A percentile compares a stretch with the other conserved stretches of the same genome.
phyloP scores from a whole-genome alignment of 805 yeast genomes.

The Hanseniaspora osmophila region DNA sequence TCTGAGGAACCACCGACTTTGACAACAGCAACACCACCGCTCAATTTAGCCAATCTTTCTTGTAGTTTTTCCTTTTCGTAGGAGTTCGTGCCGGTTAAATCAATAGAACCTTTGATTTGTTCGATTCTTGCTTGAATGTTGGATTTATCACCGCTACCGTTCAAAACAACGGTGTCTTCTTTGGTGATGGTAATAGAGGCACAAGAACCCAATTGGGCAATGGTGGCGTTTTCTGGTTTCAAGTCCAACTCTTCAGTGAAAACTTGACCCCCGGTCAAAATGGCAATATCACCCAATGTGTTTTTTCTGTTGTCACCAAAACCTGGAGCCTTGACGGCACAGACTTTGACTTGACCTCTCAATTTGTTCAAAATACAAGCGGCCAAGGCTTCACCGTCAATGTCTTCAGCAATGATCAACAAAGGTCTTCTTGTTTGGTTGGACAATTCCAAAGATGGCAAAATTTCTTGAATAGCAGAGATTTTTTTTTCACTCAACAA shows the following conservation, averaged over 20 bases:
- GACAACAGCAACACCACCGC: slow-evolving; percentile 97
- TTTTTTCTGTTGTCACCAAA: slow-evolving; percentile 98
- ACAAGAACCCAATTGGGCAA: slow-evolving; percentile 79
- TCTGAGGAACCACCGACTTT: slow-evolving; percentile 96
- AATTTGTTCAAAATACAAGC: slow-evolving; percentile 94
- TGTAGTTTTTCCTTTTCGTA: slow-evolving; percentile 95
- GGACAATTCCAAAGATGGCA: slow-evolving; percentile 86
- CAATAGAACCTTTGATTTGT: slow-evolving; percentile 75
- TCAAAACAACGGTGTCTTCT: slow-evolving; percentile 87
- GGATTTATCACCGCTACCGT: slow-evolving; percentile 83
- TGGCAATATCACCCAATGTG: slow-evolving; percentile 89
- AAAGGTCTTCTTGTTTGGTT: slow-evolving; percentile 89
- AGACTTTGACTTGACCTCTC: slow-evolving; percentile 95
- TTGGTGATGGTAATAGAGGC: slow-evolving; percentile 87
- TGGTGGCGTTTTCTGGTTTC: slow-evolving; percentile 88
- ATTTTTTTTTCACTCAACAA: slow-evolving; percentile 86
- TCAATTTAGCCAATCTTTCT: slow-evolving; percentile 91
- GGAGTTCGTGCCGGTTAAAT: slow-evolving; percentile 56
- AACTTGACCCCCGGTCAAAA: slow-evolving; percentile 81
- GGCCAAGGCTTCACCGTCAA: slow-evolving; percentile 97
- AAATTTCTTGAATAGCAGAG: slow-evolving; percentile 75
- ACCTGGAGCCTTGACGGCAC: slow-evolving; percentile 97
- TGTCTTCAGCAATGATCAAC: slow-evolving; percentile 84
- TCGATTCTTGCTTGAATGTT: slow-evolving; percentile 76
- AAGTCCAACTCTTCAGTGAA: slow-evolving; percentile 84